Evolutionary conservation across 345 rosid genomes (phyloP), one percentile per base, ranked within the genome.

Genomic region (Kandelia obovata): DNA sequence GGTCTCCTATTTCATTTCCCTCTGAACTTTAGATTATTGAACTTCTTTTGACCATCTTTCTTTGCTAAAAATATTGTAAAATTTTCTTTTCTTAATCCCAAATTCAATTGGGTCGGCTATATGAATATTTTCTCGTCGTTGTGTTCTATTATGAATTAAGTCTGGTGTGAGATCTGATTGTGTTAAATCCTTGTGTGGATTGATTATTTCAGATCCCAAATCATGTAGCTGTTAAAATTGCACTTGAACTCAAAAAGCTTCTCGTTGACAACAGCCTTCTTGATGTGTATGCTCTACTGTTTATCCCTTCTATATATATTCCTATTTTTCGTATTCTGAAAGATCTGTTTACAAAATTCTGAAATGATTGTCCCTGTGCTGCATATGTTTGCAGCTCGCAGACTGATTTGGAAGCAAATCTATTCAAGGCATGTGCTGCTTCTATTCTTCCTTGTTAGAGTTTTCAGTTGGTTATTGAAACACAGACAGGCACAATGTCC

Each of bases 241-340:
- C 99, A 69, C 97, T 95, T 64, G 99, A 95, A 57, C 90, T 95
- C 75, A 95, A 95, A 89, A 95, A 95, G 82, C 83, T 95, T 78
- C 90, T 95, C 23, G 84, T 92, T 58, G 98, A 96, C 78, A 92
- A 96, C 83, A 96, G 97, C 76, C 99, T 96, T 73, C 87, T 96
- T 34, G 99, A 96, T 76, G 98, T 92, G 98, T 96, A 92, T 65
- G 92, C 56, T 60, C 56, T 60, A 34, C 61, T 68, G 26, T 64
- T 67, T 46, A 17, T 32, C 20, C 21, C 62, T 70, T 3, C 25
- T 26, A 16, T 15, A 47, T 62, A 55, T 47, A 1, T n/a, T 32
- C 5, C 43, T 20, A 9, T 20, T 26, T 57, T 25, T 62, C 30
- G 46, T 35, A 3, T 6, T 39, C 28, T 53, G 47, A 5, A 34